Evolutionary conservation across 371 early-diverging fungal genomes (phyloP), one percentile per base, ranked within the genome.

Genomic region (Edhazardia aedis): DNA sequence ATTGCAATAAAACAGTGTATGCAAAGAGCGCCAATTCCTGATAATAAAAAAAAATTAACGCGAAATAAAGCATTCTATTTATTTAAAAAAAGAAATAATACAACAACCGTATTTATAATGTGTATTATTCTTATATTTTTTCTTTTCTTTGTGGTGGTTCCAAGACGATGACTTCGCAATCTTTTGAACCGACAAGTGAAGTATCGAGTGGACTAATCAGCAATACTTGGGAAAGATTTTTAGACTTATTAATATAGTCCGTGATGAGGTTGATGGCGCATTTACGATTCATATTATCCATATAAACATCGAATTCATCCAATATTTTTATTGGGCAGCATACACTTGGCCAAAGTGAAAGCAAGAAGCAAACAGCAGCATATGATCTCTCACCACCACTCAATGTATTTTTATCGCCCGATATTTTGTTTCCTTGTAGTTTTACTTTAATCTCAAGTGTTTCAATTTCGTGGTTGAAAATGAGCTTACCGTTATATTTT

Each of bases 221-320:
- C 18, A 72, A 64, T 30, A 66, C 55, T 50, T 72, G 73, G 14
- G 45, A 46, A 7, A 61, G 14, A 18, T 53, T 51, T 18, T 53
- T 33, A 23, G 42, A 43, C n/a, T n/a, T n/a, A n/a, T n/a, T n/a
- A 37, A 65, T 49, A 47, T 60, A 56, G 3, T 68, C 64, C 27
- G 65, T 28, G 25, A 72, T 47, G 7, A 45, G 24, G n/a, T 63
- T 36, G 16, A 72, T 55, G 18, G 67, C 61, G 12, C 51, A 61
- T 27, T 67, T 68, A 43, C 73, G 62, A 47, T 70, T 72, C 18
- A 66, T 27, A 22, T 58, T 45, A 49, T 72, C 73, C 73, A 72
- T 72, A 58, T 68, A 72, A 18, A 72, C 73, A 61, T 72, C 73
- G 58, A 72, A 72, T 39, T 72, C 73, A 55, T 72, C 73, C n/a